Evolutionary conservation across 2,329 filamentous ascomycete species (phyloP).

Genomic region (Whalleya microplaca): DNA sequence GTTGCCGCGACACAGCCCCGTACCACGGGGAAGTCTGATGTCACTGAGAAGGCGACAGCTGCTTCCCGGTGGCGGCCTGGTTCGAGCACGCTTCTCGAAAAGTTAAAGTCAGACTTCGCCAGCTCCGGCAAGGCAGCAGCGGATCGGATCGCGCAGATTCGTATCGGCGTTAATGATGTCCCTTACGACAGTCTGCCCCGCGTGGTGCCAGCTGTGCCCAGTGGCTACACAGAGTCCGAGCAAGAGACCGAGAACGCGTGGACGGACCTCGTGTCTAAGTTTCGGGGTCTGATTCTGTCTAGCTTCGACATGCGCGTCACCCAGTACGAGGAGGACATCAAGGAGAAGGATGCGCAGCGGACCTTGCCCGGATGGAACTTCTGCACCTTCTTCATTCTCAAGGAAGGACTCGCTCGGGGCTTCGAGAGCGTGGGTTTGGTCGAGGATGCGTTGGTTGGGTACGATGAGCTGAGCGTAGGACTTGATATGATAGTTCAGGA

Average conservation of each 20-base stretch:
- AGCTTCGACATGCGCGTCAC: conserved; percentile 90
- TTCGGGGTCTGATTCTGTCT: conserved; percentile 83
- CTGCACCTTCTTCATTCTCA: conserved; percentile 97
- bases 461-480: conserved; percentile 89
- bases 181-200: conserved; percentile 67
- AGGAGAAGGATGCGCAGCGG: conserved; percentile 87
- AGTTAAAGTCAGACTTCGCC: conserved; percentile 89
- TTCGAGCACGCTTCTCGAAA: conserved; percentile 84
- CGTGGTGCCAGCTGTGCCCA: conserved; percentile 65
- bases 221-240: conserved; percentile 69
- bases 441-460: conserved; percentile 91
- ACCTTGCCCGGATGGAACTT: conserved; percentile 96
- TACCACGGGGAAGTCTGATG: conserved; percentile 49
- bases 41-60: conserved; percentile 60
- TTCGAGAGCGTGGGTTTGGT: conserved; percentile 96
- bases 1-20: conserved; percentile 78
- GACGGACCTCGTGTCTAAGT: conserved; percentile 80
- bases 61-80: conserved; percentile 78
- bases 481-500: conserved; percentile 83
- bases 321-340: conserved; percentile 97
- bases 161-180: conserved; percentile 72
- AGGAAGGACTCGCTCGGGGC: conserved; percentile 89
- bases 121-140: conserved; percentile 67
- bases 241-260: conserved; percentile 83
- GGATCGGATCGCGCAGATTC: conserved; percentile 84